Base-by-base conservation (phyloP, 176 grass and related monocot genomes). In the Canna indica region DNA sequence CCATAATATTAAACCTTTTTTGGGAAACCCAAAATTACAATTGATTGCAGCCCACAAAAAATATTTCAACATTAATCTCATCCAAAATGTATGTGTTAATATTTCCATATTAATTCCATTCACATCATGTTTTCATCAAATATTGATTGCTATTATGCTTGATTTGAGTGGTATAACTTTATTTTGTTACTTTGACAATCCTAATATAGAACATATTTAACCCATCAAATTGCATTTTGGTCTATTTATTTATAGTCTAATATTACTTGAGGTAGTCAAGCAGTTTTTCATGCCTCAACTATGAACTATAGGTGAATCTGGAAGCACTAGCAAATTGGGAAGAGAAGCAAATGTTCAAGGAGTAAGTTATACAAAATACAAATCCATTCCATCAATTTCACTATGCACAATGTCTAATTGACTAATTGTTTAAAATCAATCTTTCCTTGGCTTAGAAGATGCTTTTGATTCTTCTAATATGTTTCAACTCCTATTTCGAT, bases 341-440 rank as follows among this genome's bases (percentile, higher is more conserved):
- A 85, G 95, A 99, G 67, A 99, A 99, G 26, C 84, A 85, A 79
- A 99, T 99, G 90, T 99, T 99, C 48, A 93, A 99, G 83, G 86
- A 76, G 95, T 99, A 80, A 88, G 95, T 69, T 79, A 44, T 15
- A 75, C 36, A 72, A 81, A 62, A 44, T 15, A 75, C 36, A 72
- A 81, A 62, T 76, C 59, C 5, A 41, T 52, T 90, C 27, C 73
- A 65, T 54, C 59, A 64, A 45, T 77, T 72, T 59, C 70, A 63
- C 45, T 53, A 47, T 80, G 69, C 5, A 73, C 27, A 33, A 60
- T 85, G 8, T 41, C 68, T 81, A 20, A 33, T 18, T 39, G 0
- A 50, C 48, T 17, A 11, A 72, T 52, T 58, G 84, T 64, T n/a
- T 17, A 65, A 35, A 42, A 63, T 46, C 16, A 17, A 17, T 12